Base-by-base conservation (phyloP, 768 basidiomycete genomes). In the Amanita rubescens region DNA sequence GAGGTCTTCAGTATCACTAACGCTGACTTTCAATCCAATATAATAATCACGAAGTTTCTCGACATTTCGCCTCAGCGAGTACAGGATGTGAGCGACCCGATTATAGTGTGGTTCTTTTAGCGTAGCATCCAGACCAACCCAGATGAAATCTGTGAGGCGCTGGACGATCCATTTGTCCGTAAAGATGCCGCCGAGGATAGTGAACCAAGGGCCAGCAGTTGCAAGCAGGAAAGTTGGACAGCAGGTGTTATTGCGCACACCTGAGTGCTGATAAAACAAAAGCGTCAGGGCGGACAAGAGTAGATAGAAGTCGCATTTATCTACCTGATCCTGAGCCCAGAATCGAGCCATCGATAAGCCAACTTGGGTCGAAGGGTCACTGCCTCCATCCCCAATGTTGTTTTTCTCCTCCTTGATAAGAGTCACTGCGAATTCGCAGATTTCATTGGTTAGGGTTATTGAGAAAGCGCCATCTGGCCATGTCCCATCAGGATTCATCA, bases 221-320 rank as follows among this genome's bases (percentile, higher is more conserved):
- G 57, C 62, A 12, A 62, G 27, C 15, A 60, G 19, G 20, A 62
- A 52, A 3, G 55, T 63, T 22, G 57, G 62, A 49, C 62, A 62
- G 37, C 58, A 60, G 49, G 55, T 59, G 43, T 56, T 57, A 2
- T 63, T 57, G n/a, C 57, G 60, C 49, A 60, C 15, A 19, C 14
- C 14, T 5, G 7, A 20, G n/a, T 25, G n/a, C 43, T 24, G n/a
- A 30, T 30, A 30, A 8, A 30, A 30, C 27, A 30, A 30, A 30
- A 30, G 27, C 27, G 8, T 30, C 27, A 30, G 27, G 27, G 27
- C 55, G 55, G 41, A 57, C 54, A 24, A 60, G 55, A 22, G 27
- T 30, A 30, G 27, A 3, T 3, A 24, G 24, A 45, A 45, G 24
- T 7, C 10, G 6, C 14, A 9, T 12, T 24, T 12, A 35, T 17